Base-by-base conservation (phyloP, 495 filamentous ascomycete genomes). In the Neurospora cerealis region DNA sequence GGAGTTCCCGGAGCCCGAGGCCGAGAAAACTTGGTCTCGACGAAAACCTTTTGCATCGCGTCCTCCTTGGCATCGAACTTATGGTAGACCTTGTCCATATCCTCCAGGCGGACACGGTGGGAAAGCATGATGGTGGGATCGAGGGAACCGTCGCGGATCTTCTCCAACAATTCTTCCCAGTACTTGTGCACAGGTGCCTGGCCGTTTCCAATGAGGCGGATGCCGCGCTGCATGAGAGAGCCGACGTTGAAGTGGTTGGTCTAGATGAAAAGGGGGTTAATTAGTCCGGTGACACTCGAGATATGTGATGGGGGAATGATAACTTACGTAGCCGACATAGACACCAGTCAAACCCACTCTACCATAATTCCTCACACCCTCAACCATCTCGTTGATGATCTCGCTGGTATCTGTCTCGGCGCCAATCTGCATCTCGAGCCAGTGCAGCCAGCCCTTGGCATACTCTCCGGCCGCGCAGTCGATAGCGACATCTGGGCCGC, bases 381-480 rank as follows among this genome's bases (percentile, higher is more conserved):
- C 90, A 48, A 97, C 88, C 89, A 94, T 93, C 83, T 97, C 93
- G 77, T 97, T 97, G 73, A 97, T 54, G 69, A 96, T 90, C 83
- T 97, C 94, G 62, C 89, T 91, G 5, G 92, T 93, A 80, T 97
- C 94, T 4, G 93, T 97, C 81, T 97, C 94, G 69, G 91, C 79
- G 0, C 93, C 93, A 0, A 95, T 70, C 71, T 87, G 75, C 78
- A 90, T 86, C 83, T 97, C 92, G 39, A 96, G 86, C 83, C 91
- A 92, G 81, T 95, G 91, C 60, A 87, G 84, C 89, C 91, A 93
- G 21, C 92, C 89, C 83, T 97, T 96, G 19, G 94, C 88, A 69
- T 95, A 97, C 80, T 95, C 92, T 44, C 93, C 93, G 0, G 93
- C 92, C 0, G 90, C 93, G 78, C 92, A 95, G 82, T 97, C 95